A percentile compares a stretch with the other conserved stretches of the same genome.
phyloP scores from a whole-genome alignment of 345 rosid genomes.

The Acer campestre region DNA sequence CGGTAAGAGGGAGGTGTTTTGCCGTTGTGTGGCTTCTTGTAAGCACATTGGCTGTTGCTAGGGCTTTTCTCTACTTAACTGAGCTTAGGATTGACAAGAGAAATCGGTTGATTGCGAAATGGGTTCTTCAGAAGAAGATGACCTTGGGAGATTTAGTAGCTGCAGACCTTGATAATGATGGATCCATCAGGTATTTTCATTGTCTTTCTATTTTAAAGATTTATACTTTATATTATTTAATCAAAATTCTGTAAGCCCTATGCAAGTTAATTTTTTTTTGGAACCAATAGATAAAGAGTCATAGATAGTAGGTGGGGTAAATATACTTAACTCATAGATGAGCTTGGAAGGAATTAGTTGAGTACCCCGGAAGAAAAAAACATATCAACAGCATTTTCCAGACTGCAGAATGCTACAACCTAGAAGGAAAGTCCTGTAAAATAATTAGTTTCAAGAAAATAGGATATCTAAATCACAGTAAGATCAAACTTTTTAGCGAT shows the following conservation, averaged over 20 bases:
- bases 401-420: background rate
- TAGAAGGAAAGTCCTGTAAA: background rate
- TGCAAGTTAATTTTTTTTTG: background rate
- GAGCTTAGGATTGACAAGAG: slow-evolving; percentile 65
- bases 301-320: too few relatives aligned
- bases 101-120: slow-evolving; percentile 53
- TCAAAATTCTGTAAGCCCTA: background rate
- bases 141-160: slow-evolving; percentile 70
- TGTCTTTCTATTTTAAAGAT: slow-evolving; percentile 2
- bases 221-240: background rate
- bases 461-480: background rate
- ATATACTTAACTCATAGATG: too few relatives aligned
- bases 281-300: too few relatives aligned
- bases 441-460: background rate
- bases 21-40: slow-evolving; percentile 62
- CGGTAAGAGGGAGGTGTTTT: slow-evolving; percentile 54
- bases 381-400: background rate
- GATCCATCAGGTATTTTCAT: slow-evolving; percentile 61
- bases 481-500: background rate
- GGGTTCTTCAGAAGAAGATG: slow-evolving; percentile 68
- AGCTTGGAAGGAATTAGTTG: too few relatives aligned
- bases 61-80: slow-evolving; percentile 60
- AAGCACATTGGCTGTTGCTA: slow-evolving; percentile 66
- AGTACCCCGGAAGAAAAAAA: too few relatives aligned
- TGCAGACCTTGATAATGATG: slow-evolving; percentile 70